phyloP scores from a whole-genome alignment of 2,329 filamentous ascomycete genomes.

The Calonectria multiphialidica region DNA sequence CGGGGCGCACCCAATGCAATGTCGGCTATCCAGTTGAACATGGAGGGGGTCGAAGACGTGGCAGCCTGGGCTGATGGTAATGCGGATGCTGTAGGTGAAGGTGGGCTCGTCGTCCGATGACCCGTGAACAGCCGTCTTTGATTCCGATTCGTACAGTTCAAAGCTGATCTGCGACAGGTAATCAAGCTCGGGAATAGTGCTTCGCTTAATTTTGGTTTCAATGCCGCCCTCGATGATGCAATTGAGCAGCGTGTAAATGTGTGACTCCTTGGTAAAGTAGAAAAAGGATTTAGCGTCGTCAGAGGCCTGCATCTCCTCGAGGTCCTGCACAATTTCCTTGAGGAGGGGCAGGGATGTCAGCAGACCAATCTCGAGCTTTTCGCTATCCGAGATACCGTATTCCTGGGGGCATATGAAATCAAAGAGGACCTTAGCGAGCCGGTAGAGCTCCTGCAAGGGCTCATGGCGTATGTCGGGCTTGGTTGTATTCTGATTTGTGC shows the following conservation, averaged over 20 bases:
- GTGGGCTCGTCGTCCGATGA: constrained; percentile 68
- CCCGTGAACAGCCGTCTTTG: constrained; percentile 63
- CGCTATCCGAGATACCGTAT: constrained; percentile 94
- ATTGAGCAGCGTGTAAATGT: constrained; percentile 98
- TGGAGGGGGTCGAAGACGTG: constrained; percentile 97
- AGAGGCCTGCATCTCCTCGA: constrained; percentile 97
- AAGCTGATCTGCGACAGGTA: constrained; percentile 99
- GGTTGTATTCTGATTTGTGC: constrained; percentile 73
- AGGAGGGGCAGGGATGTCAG: constrained; percentile 93
- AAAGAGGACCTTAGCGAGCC: constrained; percentile 92
- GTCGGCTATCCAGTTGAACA: constrained; percentile 94
- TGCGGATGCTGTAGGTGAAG: constrained; percentile 95
- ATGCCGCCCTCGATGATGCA: constrained; percentile 98
- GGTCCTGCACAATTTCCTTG: constrained; percentile 95
- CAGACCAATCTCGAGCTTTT: constrained; percentile 98
- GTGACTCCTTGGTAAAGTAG: constrained; percentile 99
- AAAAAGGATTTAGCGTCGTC: constrained; percentile 96
- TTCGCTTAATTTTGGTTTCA: constrained; percentile 95
- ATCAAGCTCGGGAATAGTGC: constrained; percentile 95
- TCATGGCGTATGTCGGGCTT: constrained; percentile 89
- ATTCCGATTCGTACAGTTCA: constrained; percentile 96
- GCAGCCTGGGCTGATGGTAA: constrained; percentile 94
- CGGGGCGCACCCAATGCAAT: constrained; percentile 96
- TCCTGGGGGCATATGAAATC: constrained; percentile 99
- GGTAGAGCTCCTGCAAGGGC: constrained; percentile 92